Evolutionary conservation across 164 flowering plant species (phyloP).

Genomic region (Piper betle): DNA sequence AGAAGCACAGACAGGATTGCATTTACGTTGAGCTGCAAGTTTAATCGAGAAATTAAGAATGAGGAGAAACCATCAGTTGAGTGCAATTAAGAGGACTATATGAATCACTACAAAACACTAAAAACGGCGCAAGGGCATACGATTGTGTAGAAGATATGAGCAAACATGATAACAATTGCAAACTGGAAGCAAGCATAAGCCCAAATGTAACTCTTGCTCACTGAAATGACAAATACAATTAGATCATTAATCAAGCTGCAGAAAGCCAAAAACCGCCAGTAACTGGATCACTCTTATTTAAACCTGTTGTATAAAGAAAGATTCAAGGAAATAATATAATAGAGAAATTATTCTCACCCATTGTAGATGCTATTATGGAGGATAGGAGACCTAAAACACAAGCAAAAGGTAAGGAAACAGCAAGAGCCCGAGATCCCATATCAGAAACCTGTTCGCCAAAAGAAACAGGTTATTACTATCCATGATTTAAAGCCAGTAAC

Average conservation of each 20-base stretch:
- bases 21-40: conserved; percentile 51
- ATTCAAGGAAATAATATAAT: not conserved
- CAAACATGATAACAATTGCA: conserved; percentile 65
- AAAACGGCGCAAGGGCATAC: conserved; percentile 26
- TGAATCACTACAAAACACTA: not conserved
- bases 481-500: not conserved
- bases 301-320: no score
- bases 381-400: conserved; percentile 76
- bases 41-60: not conserved
- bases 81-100: not conserved
- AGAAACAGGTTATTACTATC: not conserved
- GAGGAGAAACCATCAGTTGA: not conserved
- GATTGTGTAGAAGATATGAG: conserved; percentile 62
- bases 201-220: conserved; percentile 73
- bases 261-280: no score
- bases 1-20: conserved; percentile 63
- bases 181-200: conserved; percentile 84
- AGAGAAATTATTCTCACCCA: conserved; percentile 35
- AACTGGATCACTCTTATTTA: no score
- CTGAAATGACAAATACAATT: conserved; percentile 27
- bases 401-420: conserved; percentile 69
- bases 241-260: not conserved
- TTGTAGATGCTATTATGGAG: conserved; percentile 70
- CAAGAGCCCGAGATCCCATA: conserved; percentile 60
- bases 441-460: conserved; percentile 37